Percentiles rank a stretch among this genome's conserved stretches.
phyloP scores from a whole-genome alignment of 2,329 filamentous ascomycete species.

The Sporothrix pallida region DNA sequence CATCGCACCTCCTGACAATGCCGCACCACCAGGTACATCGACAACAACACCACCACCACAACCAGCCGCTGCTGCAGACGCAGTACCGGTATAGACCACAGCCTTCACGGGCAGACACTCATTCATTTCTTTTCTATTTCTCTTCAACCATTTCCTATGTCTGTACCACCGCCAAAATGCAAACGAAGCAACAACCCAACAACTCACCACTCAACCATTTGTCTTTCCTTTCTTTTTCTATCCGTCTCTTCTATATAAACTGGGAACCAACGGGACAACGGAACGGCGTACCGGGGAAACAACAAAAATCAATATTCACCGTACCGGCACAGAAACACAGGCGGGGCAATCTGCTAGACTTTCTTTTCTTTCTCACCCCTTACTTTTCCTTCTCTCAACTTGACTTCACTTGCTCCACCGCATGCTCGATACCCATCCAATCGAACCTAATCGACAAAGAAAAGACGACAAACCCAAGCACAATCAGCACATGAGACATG shows the following conservation, averaged over 20 bases:
- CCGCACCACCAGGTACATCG: neutral
- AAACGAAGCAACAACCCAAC: neutral
- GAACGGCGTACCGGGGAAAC: neutral
- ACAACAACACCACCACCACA: neutral
- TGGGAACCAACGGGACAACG: neutral
- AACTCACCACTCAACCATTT: constrained; percentile 23
- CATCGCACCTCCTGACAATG: neutral
- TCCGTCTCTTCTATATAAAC: neutral
- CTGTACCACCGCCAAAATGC: constrained; percentile 20
- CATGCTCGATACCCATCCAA: constrained; percentile 1
- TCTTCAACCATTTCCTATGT: constrained; percentile 13
- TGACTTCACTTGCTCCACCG: neutral
- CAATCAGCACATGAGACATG: constrained; percentile 17
- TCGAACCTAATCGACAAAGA: neutral
- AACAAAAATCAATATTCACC: neutral
- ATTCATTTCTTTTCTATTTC: neutral
- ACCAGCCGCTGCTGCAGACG: neutral
- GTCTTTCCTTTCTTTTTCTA: neutral
- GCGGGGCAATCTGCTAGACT: constrained; percentile 21
- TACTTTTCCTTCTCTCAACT: neutral
- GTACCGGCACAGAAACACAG: constrained; percentile 18
- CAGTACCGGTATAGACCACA: neutral
- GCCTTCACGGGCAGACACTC: constrained; percentile 5
- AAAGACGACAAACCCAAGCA: neutral
- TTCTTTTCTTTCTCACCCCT: constrained; percentile 19